phyloP scores from a whole-genome alignment of 2,329 filamentous ascomycete genomes.

The Beauveria medogensis region DNA sequence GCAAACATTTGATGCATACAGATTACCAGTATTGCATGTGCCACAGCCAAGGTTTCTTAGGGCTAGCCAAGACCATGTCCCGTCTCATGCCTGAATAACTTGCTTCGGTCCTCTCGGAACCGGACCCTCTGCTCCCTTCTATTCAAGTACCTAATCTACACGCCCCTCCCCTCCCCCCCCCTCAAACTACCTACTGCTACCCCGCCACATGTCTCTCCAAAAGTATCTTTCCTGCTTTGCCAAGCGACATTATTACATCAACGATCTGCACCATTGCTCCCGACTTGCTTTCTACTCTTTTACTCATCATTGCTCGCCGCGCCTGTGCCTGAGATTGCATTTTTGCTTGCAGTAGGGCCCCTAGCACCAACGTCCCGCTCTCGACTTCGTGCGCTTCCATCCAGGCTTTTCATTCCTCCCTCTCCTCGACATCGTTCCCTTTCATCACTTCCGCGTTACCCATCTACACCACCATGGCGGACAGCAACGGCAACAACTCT shows the following conservation, averaged over 20 bases:
- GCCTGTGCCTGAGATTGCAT: neutral
- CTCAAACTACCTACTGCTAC: neutral
- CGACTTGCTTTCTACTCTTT: neutral
- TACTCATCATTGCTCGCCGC: neutral
- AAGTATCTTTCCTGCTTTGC: neutral
- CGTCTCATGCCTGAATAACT: neutral
- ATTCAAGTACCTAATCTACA: no score
- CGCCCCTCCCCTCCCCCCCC: neutral
- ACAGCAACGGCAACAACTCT: conserved; percentile 2
- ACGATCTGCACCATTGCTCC: neutral
- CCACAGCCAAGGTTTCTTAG: neutral
- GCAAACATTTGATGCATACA: no score
- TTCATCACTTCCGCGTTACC: neutral
- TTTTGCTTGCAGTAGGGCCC: neutral
- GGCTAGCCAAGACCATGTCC: neutral
- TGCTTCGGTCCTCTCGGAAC: neutral
- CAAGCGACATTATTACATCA: conserved; percentile 7
- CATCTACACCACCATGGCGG: conserved; percentile 1
- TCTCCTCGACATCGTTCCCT: neutral
- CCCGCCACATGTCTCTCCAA: neutral
- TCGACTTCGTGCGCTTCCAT: neutral
- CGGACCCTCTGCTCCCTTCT: conserved; percentile 1
- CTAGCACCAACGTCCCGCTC: neutral
- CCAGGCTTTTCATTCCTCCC: neutral
- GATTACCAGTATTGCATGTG: no score